Conservation (phyloP, 805 yeast species). For the Wickerhamomyces subpelliculosus region DNA sequence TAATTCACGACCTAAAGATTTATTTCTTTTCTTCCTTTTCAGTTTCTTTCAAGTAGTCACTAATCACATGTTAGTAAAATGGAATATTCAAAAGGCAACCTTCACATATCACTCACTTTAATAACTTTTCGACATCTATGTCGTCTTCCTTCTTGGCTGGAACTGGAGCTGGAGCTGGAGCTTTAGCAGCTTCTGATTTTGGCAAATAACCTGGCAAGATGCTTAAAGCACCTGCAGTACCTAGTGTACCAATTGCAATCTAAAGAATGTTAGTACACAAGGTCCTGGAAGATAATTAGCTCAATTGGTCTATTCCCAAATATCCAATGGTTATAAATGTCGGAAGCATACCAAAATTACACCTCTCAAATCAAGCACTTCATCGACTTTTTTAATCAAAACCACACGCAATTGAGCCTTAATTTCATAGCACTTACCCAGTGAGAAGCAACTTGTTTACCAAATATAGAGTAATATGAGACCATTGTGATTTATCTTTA, state of each 20-base stretch:
- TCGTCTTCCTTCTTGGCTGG: conserved; percentile 19
- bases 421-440: conserved; percentile 14
- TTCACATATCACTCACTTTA: conserved; percentile 22
- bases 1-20: no score
- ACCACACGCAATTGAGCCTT: not conserved
- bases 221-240: conserved; percentile 26
- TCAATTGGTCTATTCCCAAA: no score
- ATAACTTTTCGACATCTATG: conserved; percentile 26
- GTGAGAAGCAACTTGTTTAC: conserved; percentile 23
- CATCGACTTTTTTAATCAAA: conserved; percentile 1
- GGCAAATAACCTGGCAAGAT: conserved; percentile 15
- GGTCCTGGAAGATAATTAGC: no score
- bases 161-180: conserved; percentile 19
- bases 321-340: no score
- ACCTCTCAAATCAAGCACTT: no score
- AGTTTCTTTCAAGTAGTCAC: conserved; percentile 24
- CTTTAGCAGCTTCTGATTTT: conserved; percentile 16
- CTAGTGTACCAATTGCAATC: conserved; percentile 26
- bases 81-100: no score
- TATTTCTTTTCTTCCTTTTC: conserved; percentile 5
- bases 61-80: conserved; percentile 7
- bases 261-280: conserved; percentile 4
- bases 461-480: conserved; percentile 21
- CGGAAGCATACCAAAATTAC: no score
- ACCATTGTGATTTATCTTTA: conserved; percentile 14